phyloP scores from a whole-genome alignment of 1,284 basidiomycete species.

The Microbotryum violaceum region DNA sequence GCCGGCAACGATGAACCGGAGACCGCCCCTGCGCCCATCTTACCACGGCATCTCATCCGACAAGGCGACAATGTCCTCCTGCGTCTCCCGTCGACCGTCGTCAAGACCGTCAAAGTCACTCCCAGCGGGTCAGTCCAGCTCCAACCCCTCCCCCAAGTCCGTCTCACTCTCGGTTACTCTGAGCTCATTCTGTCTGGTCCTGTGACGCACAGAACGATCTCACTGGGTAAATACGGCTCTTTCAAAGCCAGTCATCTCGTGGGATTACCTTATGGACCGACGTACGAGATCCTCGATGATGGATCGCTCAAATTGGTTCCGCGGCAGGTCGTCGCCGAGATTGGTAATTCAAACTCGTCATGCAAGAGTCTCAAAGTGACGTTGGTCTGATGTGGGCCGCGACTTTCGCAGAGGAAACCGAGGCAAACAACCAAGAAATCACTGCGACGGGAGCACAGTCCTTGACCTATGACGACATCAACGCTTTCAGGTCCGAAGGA shows the following conservation, averaged over 20 bases:
- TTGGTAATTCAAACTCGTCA: constrained; percentile 9
- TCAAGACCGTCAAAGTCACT: constrained; percentile 54
- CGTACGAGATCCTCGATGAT: constrained; percentile 57
- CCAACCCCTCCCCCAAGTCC: no score
- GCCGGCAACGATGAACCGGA: no score
- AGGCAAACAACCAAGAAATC: constrained; percentile 79
- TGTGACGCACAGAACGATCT: constrained; percentile 49
- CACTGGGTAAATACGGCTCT: constrained; percentile 63
- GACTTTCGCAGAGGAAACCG: constrained; percentile 64
- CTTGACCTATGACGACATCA: constrained; percentile 70
- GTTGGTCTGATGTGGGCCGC: no score
- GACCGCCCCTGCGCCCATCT: no score
- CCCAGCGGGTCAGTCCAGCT: constrained; percentile 42
- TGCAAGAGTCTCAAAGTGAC: not conserved
- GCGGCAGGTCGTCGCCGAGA: constrained; percentile 23
- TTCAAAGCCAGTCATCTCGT: constrained; percentile 63
- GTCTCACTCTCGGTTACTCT: not conserved
- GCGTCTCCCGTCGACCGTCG: constrained; percentile 59
- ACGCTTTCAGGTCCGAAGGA: constrained; percentile 66
- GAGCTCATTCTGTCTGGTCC: not conserved
- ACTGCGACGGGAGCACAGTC: constrained; percentile 64
- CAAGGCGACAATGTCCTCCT: constrained; percentile 59
- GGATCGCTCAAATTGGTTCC: constrained; percentile 7
- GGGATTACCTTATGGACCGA: constrained; percentile 63
- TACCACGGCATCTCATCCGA: constrained; percentile 44